Base-by-base conservation (phyloP, 1,284 basidiomycete genomes). In the Ustilago sp. region DNA sequence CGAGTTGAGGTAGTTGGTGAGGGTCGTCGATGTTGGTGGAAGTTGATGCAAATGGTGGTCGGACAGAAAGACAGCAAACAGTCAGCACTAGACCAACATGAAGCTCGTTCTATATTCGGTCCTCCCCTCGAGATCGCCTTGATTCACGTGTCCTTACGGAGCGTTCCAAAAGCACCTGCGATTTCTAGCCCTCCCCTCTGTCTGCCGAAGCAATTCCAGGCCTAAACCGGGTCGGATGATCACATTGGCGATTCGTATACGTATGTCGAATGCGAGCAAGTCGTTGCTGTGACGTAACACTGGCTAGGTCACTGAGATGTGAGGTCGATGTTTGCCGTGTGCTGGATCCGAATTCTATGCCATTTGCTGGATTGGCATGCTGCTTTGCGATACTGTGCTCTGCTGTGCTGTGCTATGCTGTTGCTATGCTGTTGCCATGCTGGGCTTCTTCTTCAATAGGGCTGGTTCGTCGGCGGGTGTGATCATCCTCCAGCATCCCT, bases 71-170 rank as follows among this genome's bases (percentile, higher is more conserved):
- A 77, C 75, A 77, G 75, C 75, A 77, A 77, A 74, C 75, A 77
- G 75, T 77, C 75, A 77, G 75, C 75, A 77, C 75, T 59, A 74
- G 70, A 77, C 75, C 75, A 73, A 77, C 67, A 69, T 77, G 75
- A 77, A 77, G 75, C 75, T 70, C 75, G 61, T 64, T 68, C 61
- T 70, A 71, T 41, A 43, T 43, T 65, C 66, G 43, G 57, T 64
- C 61, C 70, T 62, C 35, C 47, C 39, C 32, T 28, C 23, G 6
- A 31, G 59, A 52, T 59, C 43, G 36, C 38, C 61, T 41, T 60
- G 65, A 57, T 73, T 73, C 70, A 73, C 65, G 70, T 62, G 31
- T 66, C 58, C 65, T 58, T 51, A 19, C 61, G 65, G 58, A 64
- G 70, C 65, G 70, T 73, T 73, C 70, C 70, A 61, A 58, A 38